Conservation (phyloP, 345 rosid species). For the Dimocarpus longan region DNA sequence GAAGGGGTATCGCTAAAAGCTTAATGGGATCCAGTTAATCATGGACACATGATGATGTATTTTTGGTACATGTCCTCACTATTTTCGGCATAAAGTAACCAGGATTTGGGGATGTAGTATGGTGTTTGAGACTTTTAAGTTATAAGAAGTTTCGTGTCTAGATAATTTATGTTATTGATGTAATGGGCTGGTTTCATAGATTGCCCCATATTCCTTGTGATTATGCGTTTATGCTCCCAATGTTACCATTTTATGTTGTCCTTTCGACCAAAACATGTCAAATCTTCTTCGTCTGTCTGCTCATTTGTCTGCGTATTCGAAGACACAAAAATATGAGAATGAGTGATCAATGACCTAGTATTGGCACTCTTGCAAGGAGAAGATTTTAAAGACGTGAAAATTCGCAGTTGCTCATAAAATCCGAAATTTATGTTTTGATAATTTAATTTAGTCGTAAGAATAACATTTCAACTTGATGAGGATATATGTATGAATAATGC, state of each 20-base stretch:
- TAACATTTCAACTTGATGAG: no score
- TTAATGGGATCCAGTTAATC: not conserved
- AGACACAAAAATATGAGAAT: not conserved
- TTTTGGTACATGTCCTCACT: not conserved
- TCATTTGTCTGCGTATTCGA: not conserved
- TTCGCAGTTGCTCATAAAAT: no score
- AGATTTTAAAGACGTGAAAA: no score
- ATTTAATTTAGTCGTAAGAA: no score
- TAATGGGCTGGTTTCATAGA: not conserved
- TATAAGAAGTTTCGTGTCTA: not conserved
- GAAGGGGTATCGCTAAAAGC: constrained; percentile 49
- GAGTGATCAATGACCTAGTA: no score
- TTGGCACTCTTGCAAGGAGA: no score
- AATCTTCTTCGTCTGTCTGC: not conserved
- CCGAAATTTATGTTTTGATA: no score
- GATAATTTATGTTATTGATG: not conserved
- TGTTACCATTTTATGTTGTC: not conserved
- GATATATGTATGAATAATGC: no score
- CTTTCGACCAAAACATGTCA: not conserved
- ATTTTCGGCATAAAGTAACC: not conserved
- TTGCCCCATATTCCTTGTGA: not conserved
- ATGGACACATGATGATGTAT: not conserved
- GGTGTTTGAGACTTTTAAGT: not conserved
- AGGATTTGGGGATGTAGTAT: not conserved
- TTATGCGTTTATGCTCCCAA: no score